phyloP scores from a whole-genome alignment of 2,329 filamentous ascomycete species.

The Chaetomium sp. region DNA sequence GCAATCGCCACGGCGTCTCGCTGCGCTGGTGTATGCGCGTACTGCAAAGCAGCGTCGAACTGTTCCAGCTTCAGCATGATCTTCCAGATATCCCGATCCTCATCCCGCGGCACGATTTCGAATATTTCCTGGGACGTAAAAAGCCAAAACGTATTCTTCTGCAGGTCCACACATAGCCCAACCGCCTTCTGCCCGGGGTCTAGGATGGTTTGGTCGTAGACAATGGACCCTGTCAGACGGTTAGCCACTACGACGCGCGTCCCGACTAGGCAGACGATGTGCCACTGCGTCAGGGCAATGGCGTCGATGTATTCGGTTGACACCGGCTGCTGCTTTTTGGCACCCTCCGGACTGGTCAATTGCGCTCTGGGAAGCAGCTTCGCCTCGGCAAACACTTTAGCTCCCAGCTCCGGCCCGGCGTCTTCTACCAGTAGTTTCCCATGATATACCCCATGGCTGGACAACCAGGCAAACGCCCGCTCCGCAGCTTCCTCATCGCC shows the following conservation, averaged over 20 bases:
- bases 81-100: slow-evolving; percentile 90
- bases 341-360: slow-evolving; percentile 61
- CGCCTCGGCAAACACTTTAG: slow-evolving; percentile 69
- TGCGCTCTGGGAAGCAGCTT: slow-evolving; percentile 70
- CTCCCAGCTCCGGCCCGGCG: slow-evolving; percentile 58
- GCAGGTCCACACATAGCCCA: slow-evolving; percentile 81
- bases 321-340: slow-evolving; percentile 53
- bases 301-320: slow-evolving; percentile 69
- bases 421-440: slow-evolving; percentile 66
- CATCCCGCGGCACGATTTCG: slow-evolving; percentile 84
- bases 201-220: slow-evolving; percentile 83
- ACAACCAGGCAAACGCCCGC: slow-evolving; percentile 84
- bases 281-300: slow-evolving; percentile 87
- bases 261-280: slow-evolving; percentile 77
- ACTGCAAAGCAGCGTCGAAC: slow-evolving; percentile 81
- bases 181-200: slow-evolving; percentile 71
- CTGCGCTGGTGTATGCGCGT: slow-evolving; percentile 72
- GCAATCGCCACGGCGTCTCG: slow-evolving; percentile 88
- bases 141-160: slow-evolving; percentile 96
- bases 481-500: slow-evolving; percentile 54
- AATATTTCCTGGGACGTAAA: slow-evolving; percentile 89
- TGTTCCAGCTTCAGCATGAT: slow-evolving; percentile 82
- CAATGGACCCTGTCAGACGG: slow-evolving; percentile 73
- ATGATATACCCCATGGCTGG: slow-evolving; percentile 77
- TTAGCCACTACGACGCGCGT: slow-evolving; percentile 80